Evolutionary conservation across 2,329 filamentous ascomycete genomes (phyloP).

Genomic region (Cercospora janseana): DNA sequence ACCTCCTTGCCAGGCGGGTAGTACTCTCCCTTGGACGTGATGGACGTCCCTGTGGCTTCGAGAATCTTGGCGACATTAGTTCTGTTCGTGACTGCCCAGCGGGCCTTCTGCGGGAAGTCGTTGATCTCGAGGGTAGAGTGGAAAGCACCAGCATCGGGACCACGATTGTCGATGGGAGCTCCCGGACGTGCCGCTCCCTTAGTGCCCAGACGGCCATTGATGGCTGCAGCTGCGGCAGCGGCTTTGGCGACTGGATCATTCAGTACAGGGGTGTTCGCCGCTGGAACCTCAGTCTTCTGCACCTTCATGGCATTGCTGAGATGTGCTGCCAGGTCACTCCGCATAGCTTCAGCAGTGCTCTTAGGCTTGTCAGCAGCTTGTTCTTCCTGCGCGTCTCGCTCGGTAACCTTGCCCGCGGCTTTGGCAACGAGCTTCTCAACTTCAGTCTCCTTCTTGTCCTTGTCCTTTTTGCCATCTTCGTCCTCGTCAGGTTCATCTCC

Average conservation of each 20-base stretch:
- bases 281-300: constrained; percentile 63
- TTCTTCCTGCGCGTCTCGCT: constrained; percentile 26
- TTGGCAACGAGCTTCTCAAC: constrained; percentile 55
- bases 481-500: constrained; percentile 81
- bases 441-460: constrained; percentile 48
- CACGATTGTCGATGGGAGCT: constrained; percentile 96
- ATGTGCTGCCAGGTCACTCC: constrained; percentile 41
- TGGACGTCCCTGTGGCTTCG: constrained; percentile 89
- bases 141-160: constrained; percentile 92
- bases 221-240: constrained; percentile 83
- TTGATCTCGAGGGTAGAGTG: constrained; percentile 98
- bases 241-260: constrained; percentile 49
- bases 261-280: constrained; percentile 37
- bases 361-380: constrained; percentile 14
- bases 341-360: constrained; percentile 18
- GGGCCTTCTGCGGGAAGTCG: constrained; percentile 96
- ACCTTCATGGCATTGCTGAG: constrained; percentile 70
- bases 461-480: constrained; percentile 65
- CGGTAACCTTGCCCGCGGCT: constrained; percentile 56
- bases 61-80: constrained; percentile 98
- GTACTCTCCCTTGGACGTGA: constrained; percentile 94
- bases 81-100: constrained; percentile 97
- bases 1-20: constrained; percentile 81
- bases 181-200: constrained; percentile 83
- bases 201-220: constrained; percentile 85